Base-by-base conservation (phyloP, 768 basidiomycete genomes). In the Pleurotus cornucopiae region DNA sequence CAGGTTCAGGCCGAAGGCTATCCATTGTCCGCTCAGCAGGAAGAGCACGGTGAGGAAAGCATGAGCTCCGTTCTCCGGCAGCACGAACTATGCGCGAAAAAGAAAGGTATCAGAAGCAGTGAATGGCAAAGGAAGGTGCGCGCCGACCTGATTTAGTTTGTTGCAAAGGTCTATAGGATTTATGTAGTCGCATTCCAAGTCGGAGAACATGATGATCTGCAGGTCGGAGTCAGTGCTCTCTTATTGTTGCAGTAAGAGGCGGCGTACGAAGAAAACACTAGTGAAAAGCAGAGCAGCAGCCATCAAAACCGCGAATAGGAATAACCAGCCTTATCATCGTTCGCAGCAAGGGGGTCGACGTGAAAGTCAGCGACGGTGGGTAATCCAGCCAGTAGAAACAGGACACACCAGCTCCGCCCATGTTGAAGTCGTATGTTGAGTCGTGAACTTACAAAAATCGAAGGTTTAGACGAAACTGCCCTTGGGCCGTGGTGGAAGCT, bases 81-180 rank as follows among this genome's bases (percentile, higher is more conserved):
- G 78, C 49, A 98, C 93, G 68, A 99, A 98, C 96, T 99, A 60
- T 4, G 58, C 56, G 30, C 41, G 26, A 9, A 26, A 21, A 12
- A 6, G 44, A n/a, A 11, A 18, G 46, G 13, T 51, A 54, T 18
- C 47, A 30, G 11, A 2, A 57, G 54, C 20, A 12, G 14, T 16
- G 6, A 18, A 48, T 4, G 56, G 20, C 44, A 57, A 23, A 26
- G 11, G 25, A 46, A 21, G 40, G 13, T 23, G 41, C 9, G 73
- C 79, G 46, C 61, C 6, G 14, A 96, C 96, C 74, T 94, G 91
- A 70, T 98, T 98, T 65, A 98, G 86, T 79, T 97, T 98, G 76
- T 98, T 98, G 76, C 97, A 98, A 39, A 98, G 86, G 73, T 99
- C 97, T 84, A 99, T 99, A 52, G 97, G 97, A 74, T 99, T 99